Conservation (phyloP, 257 asterid species). For the Rauvolfia tetraphylla region DNA sequence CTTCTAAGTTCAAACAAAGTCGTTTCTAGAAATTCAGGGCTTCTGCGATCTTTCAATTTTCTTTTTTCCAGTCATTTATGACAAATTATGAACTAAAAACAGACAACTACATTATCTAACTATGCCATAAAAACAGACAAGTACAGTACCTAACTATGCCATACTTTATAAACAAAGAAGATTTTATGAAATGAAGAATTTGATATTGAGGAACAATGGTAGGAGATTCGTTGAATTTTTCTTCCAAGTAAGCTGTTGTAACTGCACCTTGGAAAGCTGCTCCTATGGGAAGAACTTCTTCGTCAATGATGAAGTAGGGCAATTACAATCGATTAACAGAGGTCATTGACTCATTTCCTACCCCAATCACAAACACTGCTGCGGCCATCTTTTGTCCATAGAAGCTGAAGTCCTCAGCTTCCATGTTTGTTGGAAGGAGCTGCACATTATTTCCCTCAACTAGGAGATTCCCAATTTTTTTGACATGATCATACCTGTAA, state of each 20-base stretch:
- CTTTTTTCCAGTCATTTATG: too few relatives aligned
- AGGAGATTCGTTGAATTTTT: too few relatives aligned
- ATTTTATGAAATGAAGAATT: too few relatives aligned
- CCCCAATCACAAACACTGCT: conserved; percentile 52
- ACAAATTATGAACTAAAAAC: too few relatives aligned
- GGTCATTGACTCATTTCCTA: conserved; percentile 39
- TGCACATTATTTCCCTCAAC: conserved; percentile 51
- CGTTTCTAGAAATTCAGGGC: too few relatives aligned
- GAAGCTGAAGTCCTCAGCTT: conserved; percentile 90
- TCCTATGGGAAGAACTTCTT: conserved; percentile 65
- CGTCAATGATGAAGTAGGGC: conserved; percentile 58
- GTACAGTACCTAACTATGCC: too few relatives aligned
- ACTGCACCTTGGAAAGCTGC: conserved; percentile 89
- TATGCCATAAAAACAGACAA: too few relatives aligned
- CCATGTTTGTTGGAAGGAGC: conserved; percentile 38
- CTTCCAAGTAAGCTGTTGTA: conserved; percentile 61
- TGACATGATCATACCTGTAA: conserved; percentile 54
- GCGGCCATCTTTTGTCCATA: conserved; percentile 60
- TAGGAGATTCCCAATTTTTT: conserved; percentile 47
- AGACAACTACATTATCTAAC: too few relatives aligned
- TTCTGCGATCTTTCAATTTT: too few relatives aligned
- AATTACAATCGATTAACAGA: conserved; percentile 46
- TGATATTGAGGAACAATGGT: too few relatives aligned
- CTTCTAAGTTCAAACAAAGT: too few relatives aligned
- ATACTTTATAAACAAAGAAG: too few relatives aligned